These are phyloP conservation scores for Leccinum pachyderme DNA, from an alignment of 1,284 basidiomycete genomes.

Conservation along the genomic window DNA sequence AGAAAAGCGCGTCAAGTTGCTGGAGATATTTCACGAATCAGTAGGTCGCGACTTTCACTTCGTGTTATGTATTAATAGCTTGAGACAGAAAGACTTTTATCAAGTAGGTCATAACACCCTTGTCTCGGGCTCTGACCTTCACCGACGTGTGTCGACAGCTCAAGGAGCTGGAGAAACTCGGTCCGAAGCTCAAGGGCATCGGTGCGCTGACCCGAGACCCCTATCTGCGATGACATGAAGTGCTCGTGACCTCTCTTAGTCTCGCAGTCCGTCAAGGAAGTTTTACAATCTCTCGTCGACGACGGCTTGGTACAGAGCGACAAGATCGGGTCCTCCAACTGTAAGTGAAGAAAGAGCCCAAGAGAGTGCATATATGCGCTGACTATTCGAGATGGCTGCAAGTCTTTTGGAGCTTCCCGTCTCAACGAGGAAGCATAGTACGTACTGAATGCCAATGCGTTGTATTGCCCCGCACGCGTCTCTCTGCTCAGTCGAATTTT, in stretches of 20 bases:
- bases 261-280: conserved; percentile 85
- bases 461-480: not conserved
- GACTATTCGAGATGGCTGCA: conserved; percentile 12
- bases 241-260: conserved; percentile 43
- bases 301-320: conserved; percentile 81
- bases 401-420: conserved; percentile 95
- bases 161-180: conserved; percentile 86
- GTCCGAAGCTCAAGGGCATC: conserved; percentile 83
- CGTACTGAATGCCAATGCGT: conserved; percentile 14
- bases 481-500: conserved; percentile 4
- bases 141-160: conserved; percentile 44
- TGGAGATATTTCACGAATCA: conserved; percentile 89
- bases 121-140: not conserved
- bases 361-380: conserved; percentile 33
- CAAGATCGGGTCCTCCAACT: conserved; percentile 91
- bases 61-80: conserved; percentile 1
- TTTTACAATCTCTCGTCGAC: conserved; percentile 79
- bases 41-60: conserved; percentile 39
- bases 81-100: conserved; percentile 77
- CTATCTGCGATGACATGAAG: not conserved
- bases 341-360: conserved; percentile 42
- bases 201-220: conserved; percentile 42
- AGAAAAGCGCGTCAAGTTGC: conserved; percentile 75
- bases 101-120: conserved; percentile 43
- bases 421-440: conserved; percentile 77